Evolutionary conservation across 805 yeast species (phyloP).

Genomic region (Isabelozyma rhagii): DNA sequence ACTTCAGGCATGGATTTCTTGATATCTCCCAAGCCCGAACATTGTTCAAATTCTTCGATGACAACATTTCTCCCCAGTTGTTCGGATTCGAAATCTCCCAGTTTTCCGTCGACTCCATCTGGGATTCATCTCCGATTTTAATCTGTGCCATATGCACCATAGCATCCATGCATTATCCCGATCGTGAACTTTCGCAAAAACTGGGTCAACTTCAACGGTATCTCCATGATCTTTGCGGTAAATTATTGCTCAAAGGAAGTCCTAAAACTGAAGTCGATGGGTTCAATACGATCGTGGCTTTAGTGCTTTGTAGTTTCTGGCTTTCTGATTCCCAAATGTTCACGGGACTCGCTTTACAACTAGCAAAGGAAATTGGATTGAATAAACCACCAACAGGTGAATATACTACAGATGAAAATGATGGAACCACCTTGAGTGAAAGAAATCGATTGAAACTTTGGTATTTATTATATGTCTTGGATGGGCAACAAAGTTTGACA

Average conservation of each 20-base stretch:
- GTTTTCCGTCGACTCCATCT: slow-evolving; percentile 46
- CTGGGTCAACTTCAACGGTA: slow-evolving; percentile 25
- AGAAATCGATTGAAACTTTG: slow-evolving; percentile 56
- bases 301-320: slow-evolving; percentile 69
- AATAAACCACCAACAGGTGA: slow-evolving; percentile 22
- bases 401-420: neutral
- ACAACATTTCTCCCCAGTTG: slow-evolving; percentile 57
- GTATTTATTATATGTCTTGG: slow-evolving; percentile 63
- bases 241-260: slow-evolving; percentile 31
- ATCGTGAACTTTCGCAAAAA: slow-evolving; percentile 23
- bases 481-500: slow-evolving; percentile 66
- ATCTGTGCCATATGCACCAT: slow-evolving; percentile 60
- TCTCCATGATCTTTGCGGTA: slow-evolving; percentile 31
- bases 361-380: slow-evolving; percentile 54
- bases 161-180: slow-evolving; percentile 59
- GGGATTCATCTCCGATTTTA: slow-evolving; percentile 56
- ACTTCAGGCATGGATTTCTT: slow-evolving; percentile 37
- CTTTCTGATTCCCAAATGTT: slow-evolving; percentile 61
- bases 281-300: slow-evolving; percentile 58
- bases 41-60: slow-evolving; percentile 50
- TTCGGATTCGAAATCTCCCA: slow-evolving; percentile 61
- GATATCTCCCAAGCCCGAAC: slow-evolving; percentile 42
- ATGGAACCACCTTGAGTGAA: slow-evolving; percentile 14
- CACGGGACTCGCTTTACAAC: slow-evolving; percentile 64
- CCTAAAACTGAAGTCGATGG: slow-evolving; percentile 46